Conservation (phyloP, 169 alveolate species). For the Plasmodium sp. region DNA sequence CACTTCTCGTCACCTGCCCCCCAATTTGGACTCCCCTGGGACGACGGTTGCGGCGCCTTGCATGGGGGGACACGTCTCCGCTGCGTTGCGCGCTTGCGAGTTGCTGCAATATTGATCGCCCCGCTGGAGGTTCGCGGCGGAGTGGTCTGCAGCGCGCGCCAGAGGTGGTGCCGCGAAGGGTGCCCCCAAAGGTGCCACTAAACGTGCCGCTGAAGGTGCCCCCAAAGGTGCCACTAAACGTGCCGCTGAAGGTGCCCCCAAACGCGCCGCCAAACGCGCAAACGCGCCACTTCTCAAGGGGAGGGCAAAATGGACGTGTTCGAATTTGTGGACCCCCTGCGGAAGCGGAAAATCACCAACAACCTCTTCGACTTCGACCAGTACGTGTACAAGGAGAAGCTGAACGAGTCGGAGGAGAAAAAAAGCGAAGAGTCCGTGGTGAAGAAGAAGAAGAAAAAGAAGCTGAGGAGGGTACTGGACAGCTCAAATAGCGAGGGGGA, state of each 20-base stretch:
- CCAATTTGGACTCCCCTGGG: background rate
- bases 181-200: no score
- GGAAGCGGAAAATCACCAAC: conserved; percentile 54
- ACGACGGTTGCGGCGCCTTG: background rate
- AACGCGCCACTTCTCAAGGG: background rate
- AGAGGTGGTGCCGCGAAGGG: no score
- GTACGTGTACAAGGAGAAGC: conserved; percentile 51
- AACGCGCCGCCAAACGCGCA: no score
- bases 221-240: no score
- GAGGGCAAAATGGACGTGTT: conserved; percentile 39
- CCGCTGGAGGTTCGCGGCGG: background rate
- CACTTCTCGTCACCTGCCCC: background rate
- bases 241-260: no score
- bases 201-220: no score
- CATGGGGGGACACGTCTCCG: background rate
- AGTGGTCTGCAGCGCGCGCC: background rate
- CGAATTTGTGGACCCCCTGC: conserved; percentile 58
- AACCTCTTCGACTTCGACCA: conserved; percentile 45
- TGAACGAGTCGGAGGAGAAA: conserved; percentile 23
- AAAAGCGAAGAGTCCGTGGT: background rate
- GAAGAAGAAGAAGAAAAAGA: conserved; percentile 62
- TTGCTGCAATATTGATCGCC: background rate
- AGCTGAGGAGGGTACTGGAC: conserved; percentile 29
- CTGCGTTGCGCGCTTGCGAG: background rate
- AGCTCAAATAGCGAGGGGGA: conserved; percentile 59